Evolutionary conservation across 2,329 filamentous ascomycete genomes (phyloP).

Genomic region (Ophiosphaerella narmari): DNA sequence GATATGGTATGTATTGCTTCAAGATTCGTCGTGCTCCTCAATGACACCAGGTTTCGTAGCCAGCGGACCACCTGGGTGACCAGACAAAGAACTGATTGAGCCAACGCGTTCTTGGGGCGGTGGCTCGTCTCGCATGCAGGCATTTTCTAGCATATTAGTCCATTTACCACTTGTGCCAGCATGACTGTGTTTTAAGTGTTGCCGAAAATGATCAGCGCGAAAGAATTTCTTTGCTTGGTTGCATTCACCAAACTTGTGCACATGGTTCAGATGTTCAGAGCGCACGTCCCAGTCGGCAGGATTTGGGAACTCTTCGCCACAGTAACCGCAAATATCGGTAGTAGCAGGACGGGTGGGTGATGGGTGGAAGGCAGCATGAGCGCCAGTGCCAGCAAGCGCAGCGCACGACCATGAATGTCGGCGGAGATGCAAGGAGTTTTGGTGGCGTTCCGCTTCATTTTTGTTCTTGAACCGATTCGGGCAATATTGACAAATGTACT

Average conservation of each 20-base stretch:
- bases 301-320: slow-evolving; percentile 88
- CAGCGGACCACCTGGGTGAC: slow-evolving; percentile 30
- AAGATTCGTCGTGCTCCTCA: slow-evolving; percentile 48
- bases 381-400: slow-evolving; percentile 69
- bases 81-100: slow-evolving; percentile 38
- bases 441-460: slow-evolving; percentile 94
- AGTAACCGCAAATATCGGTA: slow-evolving; percentile 90
- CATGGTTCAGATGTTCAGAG: slow-evolving; percentile 82
- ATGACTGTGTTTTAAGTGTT: slow-evolving; percentile 97
- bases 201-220: slow-evolving; percentile 94
- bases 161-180: slow-evolving; percentile 95
- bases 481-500: slow-evolving; percentile 92
- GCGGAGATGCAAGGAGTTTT: slow-evolving; percentile 90
- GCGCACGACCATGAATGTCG: slow-evolving; percentile 97
- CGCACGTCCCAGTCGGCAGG: slow-evolving; percentile 88
- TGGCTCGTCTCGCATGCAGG: slow-evolving; percentile 91
- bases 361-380: slow-evolving; percentile 83
- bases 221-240: slow-evolving; percentile 99
- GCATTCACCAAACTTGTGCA: slow-evolving; percentile 97
- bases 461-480: slow-evolving; percentile 98
- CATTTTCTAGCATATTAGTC: slow-evolving; percentile 97
- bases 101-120: slow-evolving; percentile 53
- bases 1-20: slow-evolving; percentile 9
- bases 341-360: slow-evolving; percentile 65
- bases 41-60: slow-evolving; percentile 45